These are phyloP conservation scores for Cladobotryum mycophilum DNA, from an alignment of 2,329 filamentous ascomycete genomes.

Conservation along the genomic window DNA sequence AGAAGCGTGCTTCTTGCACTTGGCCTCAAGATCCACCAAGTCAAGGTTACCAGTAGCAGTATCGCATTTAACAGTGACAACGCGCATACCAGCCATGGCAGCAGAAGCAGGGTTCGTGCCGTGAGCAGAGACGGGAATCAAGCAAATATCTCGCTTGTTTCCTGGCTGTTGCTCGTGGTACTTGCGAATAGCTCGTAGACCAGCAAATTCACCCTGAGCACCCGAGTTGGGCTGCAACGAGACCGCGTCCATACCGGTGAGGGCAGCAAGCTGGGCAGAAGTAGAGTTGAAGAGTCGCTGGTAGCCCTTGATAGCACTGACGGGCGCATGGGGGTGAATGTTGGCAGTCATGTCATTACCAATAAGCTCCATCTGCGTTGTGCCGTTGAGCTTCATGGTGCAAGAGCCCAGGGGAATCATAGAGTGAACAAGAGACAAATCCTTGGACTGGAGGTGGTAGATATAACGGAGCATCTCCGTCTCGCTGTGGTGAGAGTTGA, in stretches of 20 bases:
- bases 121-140: constrained; percentile 92
- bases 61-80: constrained; percentile 89
- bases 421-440: constrained; percentile 87
- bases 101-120: constrained; percentile 94
- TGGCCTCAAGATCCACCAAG: constrained; percentile 74
- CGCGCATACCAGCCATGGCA: constrained; percentile 92
- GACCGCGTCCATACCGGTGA: constrained; percentile 85
- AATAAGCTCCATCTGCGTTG: constrained; percentile 85
- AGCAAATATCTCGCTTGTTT: constrained; percentile 78
- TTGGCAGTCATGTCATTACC: constrained; percentile 69
- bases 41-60: constrained; percentile 83
- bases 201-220: constrained; percentile 91
- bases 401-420: constrained; percentile 97
- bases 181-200: constrained; percentile 79
- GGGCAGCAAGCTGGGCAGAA: constrained; percentile 67
- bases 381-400: constrained; percentile 97
- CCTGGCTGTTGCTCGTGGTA: constrained; percentile 65
- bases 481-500: constrained; percentile 92
- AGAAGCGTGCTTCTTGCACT: constrained; percentile 81
- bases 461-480: constrained; percentile 93
- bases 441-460: constrained; percentile 86
- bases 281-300: constrained; percentile 62
- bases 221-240: constrained; percentile 94
- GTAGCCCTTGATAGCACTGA: constrained; percentile 61
- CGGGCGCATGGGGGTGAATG: constrained; percentile 73